These are phyloP conservation scores for Hypsizygus marmoreus DNA, from an alignment of 768 basidiomycete species.

Conservation along the genomic window DNA sequence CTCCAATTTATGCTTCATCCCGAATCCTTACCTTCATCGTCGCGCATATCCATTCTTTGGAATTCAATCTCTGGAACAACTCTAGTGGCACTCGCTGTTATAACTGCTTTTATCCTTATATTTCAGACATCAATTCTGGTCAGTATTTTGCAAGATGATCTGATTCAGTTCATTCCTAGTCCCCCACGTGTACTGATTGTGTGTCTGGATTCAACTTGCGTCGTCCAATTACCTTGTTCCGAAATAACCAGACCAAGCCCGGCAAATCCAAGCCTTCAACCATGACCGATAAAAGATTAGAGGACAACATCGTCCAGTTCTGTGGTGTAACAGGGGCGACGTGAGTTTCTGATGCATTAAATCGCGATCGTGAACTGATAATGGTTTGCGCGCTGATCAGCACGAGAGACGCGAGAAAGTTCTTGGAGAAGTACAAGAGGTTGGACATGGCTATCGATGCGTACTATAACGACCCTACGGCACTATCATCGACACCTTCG, in stretches of 20 bases:
- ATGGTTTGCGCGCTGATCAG: slow-evolving; percentile 28
- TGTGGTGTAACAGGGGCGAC: slow-evolving; percentile 67
- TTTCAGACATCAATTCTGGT: slow-evolving; percentile 9
- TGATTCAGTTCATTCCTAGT: slow-evolving; percentile 1
- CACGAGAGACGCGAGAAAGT: slow-evolving; percentile 63
- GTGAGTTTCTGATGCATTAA: slow-evolving; percentile 43
- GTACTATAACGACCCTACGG: slow-evolving; percentile 60
- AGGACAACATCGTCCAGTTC: slow-evolving; percentile 59
- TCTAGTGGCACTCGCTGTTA: slow-evolving; percentile 5
- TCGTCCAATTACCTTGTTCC: slow-evolving; percentile 4
- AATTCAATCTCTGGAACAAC: slow-evolving; percentile 12
- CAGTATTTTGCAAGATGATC: slow-evolving; percentile 8
- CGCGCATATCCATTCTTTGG: slow-evolving; percentile 11
- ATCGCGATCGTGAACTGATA: slow-evolving; percentile 29
- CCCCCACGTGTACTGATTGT: slow-evolving; percentile 5
- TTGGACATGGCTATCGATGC: slow-evolving; percentile 76
- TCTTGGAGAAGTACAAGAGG: slow-evolving; percentile 68
- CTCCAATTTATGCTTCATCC: neutral
- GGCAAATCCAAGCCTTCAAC: slow-evolving; percentile 3
- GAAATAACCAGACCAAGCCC: slow-evolving; percentile 10
- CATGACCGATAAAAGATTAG: slow-evolving; percentile 47
- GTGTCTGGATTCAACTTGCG: slow-evolving; percentile 1
- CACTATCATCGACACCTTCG: slow-evolving; percentile 21
- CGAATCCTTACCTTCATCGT: neutral
- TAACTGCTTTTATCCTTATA: slow-evolving; percentile 3